Evolutionary conservation across 176 grass and related monocot species (phyloP), one percentile per base, ranked within the genome.

Genomic region (Thinopyrum elongatum): DNA sequence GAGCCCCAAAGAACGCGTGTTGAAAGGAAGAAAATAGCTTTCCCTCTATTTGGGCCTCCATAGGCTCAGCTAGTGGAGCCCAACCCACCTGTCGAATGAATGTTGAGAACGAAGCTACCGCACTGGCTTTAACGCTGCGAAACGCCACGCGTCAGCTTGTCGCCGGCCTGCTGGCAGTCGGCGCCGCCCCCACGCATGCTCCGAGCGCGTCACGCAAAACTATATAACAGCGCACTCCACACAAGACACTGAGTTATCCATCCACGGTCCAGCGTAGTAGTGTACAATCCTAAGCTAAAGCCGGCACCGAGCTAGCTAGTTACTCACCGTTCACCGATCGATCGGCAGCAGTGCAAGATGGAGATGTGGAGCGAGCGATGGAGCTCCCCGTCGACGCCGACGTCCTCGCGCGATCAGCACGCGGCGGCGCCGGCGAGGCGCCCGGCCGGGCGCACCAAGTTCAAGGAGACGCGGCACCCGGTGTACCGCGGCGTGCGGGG

Each of bases 401-500:
- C 42, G 44, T 65, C 65, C 10, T 39, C 67, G 17, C 10, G 0
- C 15, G 49, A 53, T 0, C 0, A 53, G 16, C 49, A 53, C 49
- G 49, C 49, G 49, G 16, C 49, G 49, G 49, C 49, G 49, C 49
- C 49, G 49, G 78, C 85, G 39, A 97, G 94, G 90, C 83, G 92
- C 0, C 90, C 86, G 1, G 90, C 88, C 3, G 95, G 95, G 22
- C 77, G 92, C 26, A 97, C 88, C 88, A 97, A 97, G 81, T 97
- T 97, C 77, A 75, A 85, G 31, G 95, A 97, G 86, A 97, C 92
- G 67, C 90, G 95, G 3, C 95, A 97, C 84, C 92, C 92, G n/a
- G 85, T 97, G 59, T 97, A 70, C 81, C 90, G 88, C 70, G 95
- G 95, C 57, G 92, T 97, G 78, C 88, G 95, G 60, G 38, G 85